These are phyloP conservation scores for Cladorrhinum samala DNA, from an alignment of 495 filamentous ascomycete genomes.

Conservation along the genomic window DNA sequence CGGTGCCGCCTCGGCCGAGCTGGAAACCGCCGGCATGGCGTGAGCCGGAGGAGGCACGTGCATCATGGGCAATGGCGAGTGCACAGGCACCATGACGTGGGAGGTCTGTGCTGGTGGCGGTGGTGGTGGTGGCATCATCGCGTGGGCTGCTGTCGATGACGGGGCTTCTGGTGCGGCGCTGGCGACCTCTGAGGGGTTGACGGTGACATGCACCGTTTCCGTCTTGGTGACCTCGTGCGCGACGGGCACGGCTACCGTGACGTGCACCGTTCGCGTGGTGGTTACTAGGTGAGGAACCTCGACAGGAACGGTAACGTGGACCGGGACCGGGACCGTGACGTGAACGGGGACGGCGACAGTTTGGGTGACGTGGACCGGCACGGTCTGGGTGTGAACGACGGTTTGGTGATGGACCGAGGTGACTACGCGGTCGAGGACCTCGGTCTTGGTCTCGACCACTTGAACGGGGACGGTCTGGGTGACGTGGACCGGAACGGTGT, in stretches of 20 bases:
- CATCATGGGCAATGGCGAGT: background rate
- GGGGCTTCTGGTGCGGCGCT: background rate
- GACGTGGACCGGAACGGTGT: background rate
- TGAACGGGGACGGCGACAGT: conserved; percentile 1
- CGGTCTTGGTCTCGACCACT: background rate
- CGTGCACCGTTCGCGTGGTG: background rate
- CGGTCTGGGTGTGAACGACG: conserved; percentile 2
- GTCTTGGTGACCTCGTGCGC: background rate
- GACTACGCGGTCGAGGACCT: no score
- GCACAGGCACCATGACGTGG: background rate
- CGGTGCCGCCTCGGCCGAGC: background rate
- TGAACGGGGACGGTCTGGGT: conserved; percentile 1
- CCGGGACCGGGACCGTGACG: background rate
- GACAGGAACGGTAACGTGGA: background rate
- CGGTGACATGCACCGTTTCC: background rate
- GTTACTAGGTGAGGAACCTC: background rate
- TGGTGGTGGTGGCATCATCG: background rate
- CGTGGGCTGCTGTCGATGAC: background rate
- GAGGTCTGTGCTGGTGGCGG: background rate
- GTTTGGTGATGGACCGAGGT: no score
- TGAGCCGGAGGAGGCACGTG: background rate
- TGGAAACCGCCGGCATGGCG: no score
- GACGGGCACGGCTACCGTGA: background rate
- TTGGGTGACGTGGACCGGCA: conserved; percentile 1
- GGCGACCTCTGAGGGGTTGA: background rate